These are phyloP conservation scores for Ogataea kodamae DNA, from an alignment of 805 yeast species.

Conservation along the genomic window DNA sequence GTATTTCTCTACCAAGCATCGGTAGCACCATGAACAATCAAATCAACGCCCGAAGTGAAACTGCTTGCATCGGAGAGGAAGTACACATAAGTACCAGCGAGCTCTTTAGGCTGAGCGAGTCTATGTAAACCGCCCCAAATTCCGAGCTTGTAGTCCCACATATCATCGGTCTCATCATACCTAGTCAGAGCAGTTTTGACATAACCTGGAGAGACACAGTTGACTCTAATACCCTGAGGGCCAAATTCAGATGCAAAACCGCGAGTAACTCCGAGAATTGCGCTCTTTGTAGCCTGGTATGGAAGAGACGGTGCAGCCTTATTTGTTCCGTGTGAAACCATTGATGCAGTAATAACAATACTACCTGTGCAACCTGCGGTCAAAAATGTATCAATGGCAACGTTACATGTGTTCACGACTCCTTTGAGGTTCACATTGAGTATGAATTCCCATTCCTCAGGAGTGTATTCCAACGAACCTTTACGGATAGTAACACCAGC, in stretches of 20 bases:
- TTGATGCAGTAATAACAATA: slow-evolving; percentile 47
- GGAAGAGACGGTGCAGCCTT: slow-evolving; percentile 48
- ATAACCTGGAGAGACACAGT: slow-evolving; percentile 48
- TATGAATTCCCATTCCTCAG: slow-evolving; percentile 16
- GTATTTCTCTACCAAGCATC: slow-evolving; percentile 15
- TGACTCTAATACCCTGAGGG: slow-evolving; percentile 47
- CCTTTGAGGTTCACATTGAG: slow-evolving; percentile 12
- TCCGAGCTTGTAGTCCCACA: slow-evolving; percentile 39
- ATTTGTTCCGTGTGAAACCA: slow-evolving; percentile 49
- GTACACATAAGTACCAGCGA: slow-evolving; percentile 47
- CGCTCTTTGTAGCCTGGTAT: slow-evolving; percentile 46
- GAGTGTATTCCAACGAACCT: slow-evolving; percentile 14
- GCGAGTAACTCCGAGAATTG: slow-evolving; percentile 41
- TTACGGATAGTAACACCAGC: slow-evolving; percentile 16
- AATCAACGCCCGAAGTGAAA: slow-evolving; percentile 46
- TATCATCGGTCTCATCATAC: slow-evolving; percentile 22
- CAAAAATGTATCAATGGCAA: slow-evolving; percentile 12
- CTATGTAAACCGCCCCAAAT: slow-evolving; percentile 35
- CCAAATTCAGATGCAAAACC: slow-evolving; percentile 46
- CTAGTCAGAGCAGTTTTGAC: slow-evolving; percentile 40
- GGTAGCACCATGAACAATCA: slow-evolving; percentile 40
- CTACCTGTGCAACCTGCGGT: slow-evolving; percentile 34
- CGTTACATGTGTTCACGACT: slow-evolving; percentile 10
- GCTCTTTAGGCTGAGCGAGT: slow-evolving; percentile 45
- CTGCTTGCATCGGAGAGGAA: slow-evolving; percentile 49